Base-by-base conservation (phyloP, 495 filamentous ascomycete genomes). In the Aspergillus coremiiformis region DNA sequence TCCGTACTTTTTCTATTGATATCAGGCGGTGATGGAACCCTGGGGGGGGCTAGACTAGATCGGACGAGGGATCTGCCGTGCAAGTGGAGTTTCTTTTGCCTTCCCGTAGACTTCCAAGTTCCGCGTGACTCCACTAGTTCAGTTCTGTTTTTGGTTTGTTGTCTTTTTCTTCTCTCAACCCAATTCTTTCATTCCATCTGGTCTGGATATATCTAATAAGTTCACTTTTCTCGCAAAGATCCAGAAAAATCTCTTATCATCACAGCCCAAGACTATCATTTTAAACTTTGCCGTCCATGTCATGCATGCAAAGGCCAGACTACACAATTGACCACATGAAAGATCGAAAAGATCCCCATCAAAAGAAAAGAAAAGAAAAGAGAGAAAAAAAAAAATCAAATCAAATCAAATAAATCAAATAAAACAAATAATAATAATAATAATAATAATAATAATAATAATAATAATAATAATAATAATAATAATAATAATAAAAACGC, bases 21-120 rank as follows among this genome's bases (percentile, higher is more conserved):
- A 52, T 62, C 59, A 62, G 52, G 59, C 53, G 53, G 53, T 51
- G 55, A 52, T 52, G 39, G 20, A 14, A 27, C 39, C 19, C 30
- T 41, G 42, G 52, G 53, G 24, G n/a, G n/a, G n/a, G n/a, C n/a
- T n/a, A n/a, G n/a, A n/a, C n/a, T n/a, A n/a, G n/a, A n/a, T n/a
- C n/a, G n/a, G n/a, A n/a, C n/a, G n/a, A n/a, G n/a, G n/a, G n/a
- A n/a, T n/a, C n/a, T n/a, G n/a, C n/a, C n/a, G n/a, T n/a, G n/a
- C n/a, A n/a, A n/a, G n/a, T n/a, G n/a, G n/a, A n/a, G n/a, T 26
- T 27, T 47, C 37, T 52, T 50, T 17, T 47, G 32, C 43, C 39
- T 51, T n/a, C 52, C 54, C 54, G 37, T 17, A 1, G 14, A 44
- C 49, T 49, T 44, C 58, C 58, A 54, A n/a, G n/a, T n/a, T n/a